Conservation (phyloP, 192 early-diverging fungal species). For the Linnemannia schmuckeri region DNA sequence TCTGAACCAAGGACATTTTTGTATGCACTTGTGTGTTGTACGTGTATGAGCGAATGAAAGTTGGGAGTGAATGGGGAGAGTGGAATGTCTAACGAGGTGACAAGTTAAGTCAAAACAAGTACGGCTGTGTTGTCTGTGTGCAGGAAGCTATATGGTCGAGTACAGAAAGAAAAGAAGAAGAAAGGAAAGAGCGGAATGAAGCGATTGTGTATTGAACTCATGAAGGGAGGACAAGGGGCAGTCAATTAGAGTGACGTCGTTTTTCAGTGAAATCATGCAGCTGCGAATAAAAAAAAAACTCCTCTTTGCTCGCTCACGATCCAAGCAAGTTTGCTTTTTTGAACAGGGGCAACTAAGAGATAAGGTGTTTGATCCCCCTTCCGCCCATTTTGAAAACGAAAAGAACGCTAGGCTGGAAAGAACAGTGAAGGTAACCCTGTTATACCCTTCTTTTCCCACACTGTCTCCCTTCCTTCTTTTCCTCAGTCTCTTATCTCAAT, state of each 20-base stretch:
- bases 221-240: background rate
- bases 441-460: no score
- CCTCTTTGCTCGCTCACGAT: no score
- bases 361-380: no score
- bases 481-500: no score
- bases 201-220: background rate
- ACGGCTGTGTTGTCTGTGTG: background rate
- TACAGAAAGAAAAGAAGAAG: conserved; percentile 4
- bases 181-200: background rate
- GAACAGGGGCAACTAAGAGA: no score
- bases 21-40: no score
- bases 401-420: no score
- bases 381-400: no score
- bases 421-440: no score
- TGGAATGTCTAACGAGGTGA: background rate
- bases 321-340: no score
- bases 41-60: background rate
- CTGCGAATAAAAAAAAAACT: no score
- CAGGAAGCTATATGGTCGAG: background rate
- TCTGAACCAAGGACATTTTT: conserved; percentile 20
- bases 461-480: background rate
- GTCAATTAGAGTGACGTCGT: background rate
- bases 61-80: background rate
- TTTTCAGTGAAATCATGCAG: background rate
- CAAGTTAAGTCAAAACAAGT: background rate